Evolutionary conservation across 192 early-diverging fungal genomes (phyloP).

Genomic region (Coemansia sp.): DNA sequence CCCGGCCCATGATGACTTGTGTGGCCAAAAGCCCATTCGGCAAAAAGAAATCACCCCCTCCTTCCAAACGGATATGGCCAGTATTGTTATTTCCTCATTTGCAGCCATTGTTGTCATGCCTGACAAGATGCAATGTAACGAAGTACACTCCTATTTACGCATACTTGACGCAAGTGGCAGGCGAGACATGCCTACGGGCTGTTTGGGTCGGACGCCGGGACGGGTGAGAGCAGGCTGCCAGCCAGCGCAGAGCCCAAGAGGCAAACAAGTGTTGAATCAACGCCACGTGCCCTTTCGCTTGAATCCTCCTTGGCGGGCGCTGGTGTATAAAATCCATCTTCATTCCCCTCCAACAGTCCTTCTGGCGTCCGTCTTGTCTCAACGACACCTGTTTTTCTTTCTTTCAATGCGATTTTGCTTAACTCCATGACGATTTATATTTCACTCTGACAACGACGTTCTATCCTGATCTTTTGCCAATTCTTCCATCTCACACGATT

Average conservation of each 20-base stretch:
- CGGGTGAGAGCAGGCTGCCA: neutral
- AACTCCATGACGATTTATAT: conserved; percentile 18
- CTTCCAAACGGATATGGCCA: neutral
- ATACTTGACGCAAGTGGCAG: neutral
- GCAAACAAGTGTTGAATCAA: neutral
- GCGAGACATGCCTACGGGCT: neutral
- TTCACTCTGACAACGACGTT: neutral
- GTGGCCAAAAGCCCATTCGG: neutral
- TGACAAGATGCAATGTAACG: neutral
- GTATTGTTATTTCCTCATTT: neutral
- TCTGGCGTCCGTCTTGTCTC: neutral
- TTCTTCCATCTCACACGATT: neutral
- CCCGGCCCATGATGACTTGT: neutral
- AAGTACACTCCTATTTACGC: neutral
- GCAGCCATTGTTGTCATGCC: neutral
- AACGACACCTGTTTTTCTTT: neutral
- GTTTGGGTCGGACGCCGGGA: neutral
- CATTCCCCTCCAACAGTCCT: neutral
- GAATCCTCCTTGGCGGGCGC: neutral
- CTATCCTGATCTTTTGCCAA: neutral
- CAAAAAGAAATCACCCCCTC: neutral
- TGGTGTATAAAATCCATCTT: neutral
- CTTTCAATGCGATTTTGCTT: conserved; percentile 3
- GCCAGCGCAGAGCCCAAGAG: neutral
- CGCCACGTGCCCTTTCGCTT: conserved; percentile 17